Evolutionary conservation across 2,329 filamentous ascomycete genomes (phyloP).

Genomic region (Xylaria sp.): DNA sequence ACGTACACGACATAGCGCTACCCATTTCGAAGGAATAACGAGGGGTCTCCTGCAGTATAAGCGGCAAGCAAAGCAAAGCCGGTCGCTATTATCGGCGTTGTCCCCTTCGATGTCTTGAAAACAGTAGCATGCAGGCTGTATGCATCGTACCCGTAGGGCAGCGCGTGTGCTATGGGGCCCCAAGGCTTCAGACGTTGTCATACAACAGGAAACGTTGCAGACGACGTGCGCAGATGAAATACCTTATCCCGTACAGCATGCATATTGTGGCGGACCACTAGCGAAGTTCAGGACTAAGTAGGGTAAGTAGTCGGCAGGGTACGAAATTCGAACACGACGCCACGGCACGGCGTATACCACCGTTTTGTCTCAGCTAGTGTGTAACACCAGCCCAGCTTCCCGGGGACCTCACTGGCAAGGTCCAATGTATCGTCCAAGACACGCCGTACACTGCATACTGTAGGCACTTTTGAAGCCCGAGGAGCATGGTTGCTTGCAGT

Average conservation of each 20-base stretch:
- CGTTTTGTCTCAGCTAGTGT: conserved; percentile 36
- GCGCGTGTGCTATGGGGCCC: conserved; percentile 25
- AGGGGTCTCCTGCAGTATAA: background rate
- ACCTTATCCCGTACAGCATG: conserved; percentile 15
- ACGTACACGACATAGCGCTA: background rate
- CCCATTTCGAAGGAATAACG: background rate
- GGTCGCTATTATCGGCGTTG: background rate
- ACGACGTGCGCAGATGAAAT: conserved; percentile 18
- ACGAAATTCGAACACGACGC: conserved; percentile 30
- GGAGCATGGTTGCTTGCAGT: background rate
- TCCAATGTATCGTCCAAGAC: background rate
- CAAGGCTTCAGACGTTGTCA: conserved; percentile 28
- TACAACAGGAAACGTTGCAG: conserved; percentile 31
- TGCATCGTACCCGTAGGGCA: conserved; percentile 31
- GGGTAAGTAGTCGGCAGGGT: conserved; percentile 9
- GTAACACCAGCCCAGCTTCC: conserved; percentile 22
- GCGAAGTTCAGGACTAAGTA: conserved; percentile 1
- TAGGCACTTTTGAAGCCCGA: background rate
- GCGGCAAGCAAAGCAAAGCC: conserved; percentile 9
- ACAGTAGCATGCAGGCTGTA: conserved; percentile 19
- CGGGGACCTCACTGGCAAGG: conserved; percentile 10
- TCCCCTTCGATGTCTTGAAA: conserved; percentile 3
- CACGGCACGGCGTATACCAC: conserved; percentile 29
- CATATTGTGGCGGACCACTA: conserved; percentile 10
- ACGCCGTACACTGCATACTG: background rate